Base-by-base conservation (phyloP, 768 basidiomycete genomes). In the Lactifluus rugatus region DNA sequence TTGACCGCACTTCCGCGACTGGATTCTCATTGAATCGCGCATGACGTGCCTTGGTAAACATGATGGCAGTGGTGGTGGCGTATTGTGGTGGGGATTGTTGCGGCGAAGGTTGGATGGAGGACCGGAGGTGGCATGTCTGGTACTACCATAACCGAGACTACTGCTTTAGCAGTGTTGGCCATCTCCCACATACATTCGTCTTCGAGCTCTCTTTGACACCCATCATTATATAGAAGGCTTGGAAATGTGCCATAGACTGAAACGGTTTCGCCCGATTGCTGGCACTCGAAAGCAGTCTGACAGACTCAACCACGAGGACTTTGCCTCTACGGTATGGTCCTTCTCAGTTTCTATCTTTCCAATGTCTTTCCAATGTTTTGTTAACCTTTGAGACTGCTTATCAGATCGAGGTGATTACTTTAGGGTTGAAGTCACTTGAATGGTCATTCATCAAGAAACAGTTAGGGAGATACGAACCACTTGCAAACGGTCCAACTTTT, bases 21-120 rank as follows among this genome's bases (percentile, higher is more conserved):
- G 58, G 59, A 45, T 60, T 14, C 8, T 31, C 5, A 28, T 60
- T 60, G 54, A 60, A 60, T 14, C n/a, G 59, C 21, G 59, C 59
- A 21, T 8, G 58, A 56, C 49, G 59, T 2, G 9, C 4, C 10
- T 56, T 52, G 42, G 19, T 32, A 17, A 44, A 14, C 58, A 59
- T 60, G 28, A 9, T 31, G 13, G 34, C 11, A 10, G 34, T 9
- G 34, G 7, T 34, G 28, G 28, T 31, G 28, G 28, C 3, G 13
- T 25, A 7, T 6, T 49, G 36, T 41, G 23, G 5, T 46, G 39
- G 10, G 36, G 21, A 4, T 36, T 13, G 41, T 23, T 44, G 45
- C 5, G 47, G 34, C 23, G 47, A 55, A 47, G 16, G 14, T 31
- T 16, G 16, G 23, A 52, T 28, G 21, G 31, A 23, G 2, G 17